Percentiles rank a stretch among this genome's conserved stretches.
Conservation (phyloP, 2,329 filamentous ascomycete species). For the Diaporthe velutina region DNA sequence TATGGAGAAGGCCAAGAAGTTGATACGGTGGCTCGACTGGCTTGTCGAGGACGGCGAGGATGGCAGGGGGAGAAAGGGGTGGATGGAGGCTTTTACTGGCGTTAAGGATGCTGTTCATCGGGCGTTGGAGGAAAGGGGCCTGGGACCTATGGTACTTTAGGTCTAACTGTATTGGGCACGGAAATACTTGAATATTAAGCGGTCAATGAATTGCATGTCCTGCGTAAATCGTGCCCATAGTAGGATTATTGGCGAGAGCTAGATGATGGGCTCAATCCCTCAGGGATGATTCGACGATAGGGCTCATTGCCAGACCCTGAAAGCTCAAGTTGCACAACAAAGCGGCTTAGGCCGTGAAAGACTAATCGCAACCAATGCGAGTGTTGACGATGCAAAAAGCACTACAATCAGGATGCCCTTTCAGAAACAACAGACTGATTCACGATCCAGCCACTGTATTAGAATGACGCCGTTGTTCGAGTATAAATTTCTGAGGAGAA, state of each 20-base stretch:
- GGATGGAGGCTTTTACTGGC: slow-evolving; percentile 58
- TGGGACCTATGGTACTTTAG: slow-evolving; percentile 67
- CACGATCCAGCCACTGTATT: too few species aligned
- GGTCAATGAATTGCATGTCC: neutral
- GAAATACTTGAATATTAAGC: neutral
- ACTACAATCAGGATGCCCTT: too few species aligned
- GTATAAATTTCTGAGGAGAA: too few species aligned
- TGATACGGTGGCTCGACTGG: slow-evolving; percentile 79
- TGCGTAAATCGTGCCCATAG: neutral
- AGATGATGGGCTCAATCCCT: too few species aligned
- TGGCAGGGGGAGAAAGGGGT: slow-evolving; percentile 56
- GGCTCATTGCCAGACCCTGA: neutral
- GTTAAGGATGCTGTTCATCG: slow-evolving; percentile 66
- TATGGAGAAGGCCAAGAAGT: slow-evolving; percentile 89
- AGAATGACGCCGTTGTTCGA: too few species aligned
- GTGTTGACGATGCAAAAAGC: neutral
- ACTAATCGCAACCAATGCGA: too few species aligned
- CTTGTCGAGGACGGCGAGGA: slow-evolving; percentile 58
- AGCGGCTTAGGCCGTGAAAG: too few species aligned
- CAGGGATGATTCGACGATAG: neutral
- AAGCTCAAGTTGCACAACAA: neutral
- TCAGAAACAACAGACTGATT: too few species aligned
- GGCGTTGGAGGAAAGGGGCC: slow-evolving; percentile 68
- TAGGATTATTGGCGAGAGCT: neutral
- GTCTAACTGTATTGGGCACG: slow-evolving; percentile 15